A percentile compares a stretch with the other conserved stretches of the same genome.
Evolutionary conservation across 345 rosid species (phyloP).

Genomic region (Psidium friedrichsthalianum): DNA sequence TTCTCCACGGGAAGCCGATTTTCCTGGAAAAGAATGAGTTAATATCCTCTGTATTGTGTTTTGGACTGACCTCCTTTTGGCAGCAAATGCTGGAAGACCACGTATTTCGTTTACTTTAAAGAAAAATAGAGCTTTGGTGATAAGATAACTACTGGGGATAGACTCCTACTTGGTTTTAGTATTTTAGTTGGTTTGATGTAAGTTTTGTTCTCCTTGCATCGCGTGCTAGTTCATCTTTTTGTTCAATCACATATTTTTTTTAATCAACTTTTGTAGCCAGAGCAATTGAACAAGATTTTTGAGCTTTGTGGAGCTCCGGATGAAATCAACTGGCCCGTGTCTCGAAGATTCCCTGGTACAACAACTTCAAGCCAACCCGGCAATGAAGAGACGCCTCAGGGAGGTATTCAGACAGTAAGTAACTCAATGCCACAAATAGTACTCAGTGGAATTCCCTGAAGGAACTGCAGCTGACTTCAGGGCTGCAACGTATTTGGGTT

Average conservation of each 20-base stretch:
- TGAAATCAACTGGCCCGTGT: constrained; percentile 69
- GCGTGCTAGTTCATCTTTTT: background rate
- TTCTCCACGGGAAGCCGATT: constrained; percentile 79
- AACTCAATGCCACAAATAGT: background rate
- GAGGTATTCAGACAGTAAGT: constrained; percentile 82
- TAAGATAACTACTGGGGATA: background rate
- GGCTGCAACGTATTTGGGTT: background rate
- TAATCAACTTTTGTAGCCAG: constrained; percentile 30
- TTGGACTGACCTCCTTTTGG: background rate
- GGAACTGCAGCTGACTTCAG: background rate
- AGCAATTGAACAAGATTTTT: constrained; percentile 64
- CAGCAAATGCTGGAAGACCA: background rate
- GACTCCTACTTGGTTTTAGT: background rate
- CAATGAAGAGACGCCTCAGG: constrained; percentile 66
- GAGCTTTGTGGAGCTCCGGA: constrained; percentile 76
- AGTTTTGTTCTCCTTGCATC: background rate
- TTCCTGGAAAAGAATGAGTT: constrained; percentile 96
- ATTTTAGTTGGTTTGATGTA: background rate
- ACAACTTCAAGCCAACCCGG: constrained; percentile 61
- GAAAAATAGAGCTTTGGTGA: background rate
- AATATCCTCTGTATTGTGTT: background rate
- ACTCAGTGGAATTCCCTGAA: background rate
- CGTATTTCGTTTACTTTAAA: background rate
- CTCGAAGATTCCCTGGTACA: constrained; percentile 67
- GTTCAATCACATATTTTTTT: background rate